A percentile compares a stretch with the other conserved stretches of the same genome.
phyloP scores from a whole-genome alignment of 305 asterid genomes.

The Solanum hybrid region DNA sequence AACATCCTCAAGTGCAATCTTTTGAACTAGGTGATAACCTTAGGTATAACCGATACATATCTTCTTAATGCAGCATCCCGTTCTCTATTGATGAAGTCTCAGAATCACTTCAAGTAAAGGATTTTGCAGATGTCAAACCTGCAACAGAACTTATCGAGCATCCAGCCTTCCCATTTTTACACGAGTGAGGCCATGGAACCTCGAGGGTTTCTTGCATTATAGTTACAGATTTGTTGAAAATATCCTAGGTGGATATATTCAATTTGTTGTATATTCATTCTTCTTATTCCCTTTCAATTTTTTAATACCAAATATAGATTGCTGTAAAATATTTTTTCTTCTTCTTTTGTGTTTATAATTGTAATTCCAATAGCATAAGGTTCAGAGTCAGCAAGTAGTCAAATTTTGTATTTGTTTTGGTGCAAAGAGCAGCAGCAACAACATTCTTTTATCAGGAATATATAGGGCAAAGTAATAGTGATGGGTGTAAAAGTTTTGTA shows the following conservation, averaged over 20 bases:
- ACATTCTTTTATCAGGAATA: conserved; percentile 35
- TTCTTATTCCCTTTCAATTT: conserved; percentile 12
- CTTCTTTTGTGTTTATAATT: conserved; percentile 19
- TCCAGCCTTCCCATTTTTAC: conserved; percentile 86
- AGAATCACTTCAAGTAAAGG: conserved; percentile 66
- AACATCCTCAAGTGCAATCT: background rate
- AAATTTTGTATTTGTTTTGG: conserved; percentile 20
- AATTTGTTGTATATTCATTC: conserved; percentile 44
- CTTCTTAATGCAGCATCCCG: conserved; percentile 64
- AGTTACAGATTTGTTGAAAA: conserved; percentile 7
- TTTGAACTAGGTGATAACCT: background rate
- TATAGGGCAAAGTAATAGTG: conserved; percentile 17
- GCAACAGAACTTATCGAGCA: conserved; percentile 63
- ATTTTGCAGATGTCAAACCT: conserved; percentile 79
- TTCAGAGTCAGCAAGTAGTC: conserved; percentile 17
- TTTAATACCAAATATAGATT: conserved; percentile 13
- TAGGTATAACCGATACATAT: background rate
- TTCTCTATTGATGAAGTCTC: conserved; percentile 89
- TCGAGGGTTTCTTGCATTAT: conserved; percentile 6
- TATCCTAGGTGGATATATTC: conserved; percentile 8
- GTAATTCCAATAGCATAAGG: conserved; percentile 29
- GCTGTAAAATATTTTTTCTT: conserved; percentile 2
- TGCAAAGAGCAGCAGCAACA: conserved; percentile 8
- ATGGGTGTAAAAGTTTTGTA: conserved; percentile 24
- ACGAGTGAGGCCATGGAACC: conserved; percentile 42